Percentiles rank a stretch among this genome's conserved stretches.
phyloP scores from a whole-genome alignment of 345 rosid species.

The Camelina hispida region DNA sequence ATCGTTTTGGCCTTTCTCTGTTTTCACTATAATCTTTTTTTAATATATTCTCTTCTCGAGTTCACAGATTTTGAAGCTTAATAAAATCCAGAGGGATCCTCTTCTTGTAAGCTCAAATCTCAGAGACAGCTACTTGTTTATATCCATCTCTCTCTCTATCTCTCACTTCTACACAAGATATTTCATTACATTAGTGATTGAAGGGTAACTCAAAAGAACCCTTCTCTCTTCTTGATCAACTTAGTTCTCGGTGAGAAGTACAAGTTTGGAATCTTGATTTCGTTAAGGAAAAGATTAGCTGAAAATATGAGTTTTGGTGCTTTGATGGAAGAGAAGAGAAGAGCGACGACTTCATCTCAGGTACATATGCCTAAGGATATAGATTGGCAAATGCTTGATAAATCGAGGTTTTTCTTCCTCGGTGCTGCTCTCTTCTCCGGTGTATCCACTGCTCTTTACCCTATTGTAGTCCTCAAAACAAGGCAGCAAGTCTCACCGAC shows the following conservation, averaged over 20 bases:
- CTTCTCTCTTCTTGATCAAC: slow-evolving; percentile 32
- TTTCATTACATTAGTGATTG: neutral
- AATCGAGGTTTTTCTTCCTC: slow-evolving; percentile 80
- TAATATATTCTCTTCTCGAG: slow-evolving; percentile 26
- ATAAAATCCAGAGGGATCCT: slow-evolving; percentile 24
- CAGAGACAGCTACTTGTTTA: neutral
- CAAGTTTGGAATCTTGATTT: slow-evolving; percentile 32
- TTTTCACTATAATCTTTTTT: neutral
- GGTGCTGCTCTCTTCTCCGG: slow-evolving; percentile 95
- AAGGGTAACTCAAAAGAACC: neutral
- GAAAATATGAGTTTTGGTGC: slow-evolving; percentile 61
- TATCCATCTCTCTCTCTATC: neutral
- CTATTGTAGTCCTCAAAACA: slow-evolving; percentile 79
- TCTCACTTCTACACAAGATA: slow-evolving; percentile 12
- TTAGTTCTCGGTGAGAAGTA: neutral
- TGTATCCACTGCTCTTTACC: slow-evolving; percentile 81
- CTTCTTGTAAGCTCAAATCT: neutral
- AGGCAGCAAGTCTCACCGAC: slow-evolving; percentile 76
- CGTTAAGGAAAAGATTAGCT: slow-evolving; percentile 2
- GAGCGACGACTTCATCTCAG: slow-evolving; percentile 47
- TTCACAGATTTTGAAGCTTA: slow-evolving; percentile 39
- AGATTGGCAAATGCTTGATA: slow-evolving; percentile 93
- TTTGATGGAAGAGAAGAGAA: slow-evolving; percentile 54
- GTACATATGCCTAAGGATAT: slow-evolving; percentile 70
- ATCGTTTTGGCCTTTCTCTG: slow-evolving; percentile 39